These are phyloP conservation scores for Juncus effusus DNA, from an alignment of 176 grass and related monocot genomes.

Conservation along the genomic window DNA sequence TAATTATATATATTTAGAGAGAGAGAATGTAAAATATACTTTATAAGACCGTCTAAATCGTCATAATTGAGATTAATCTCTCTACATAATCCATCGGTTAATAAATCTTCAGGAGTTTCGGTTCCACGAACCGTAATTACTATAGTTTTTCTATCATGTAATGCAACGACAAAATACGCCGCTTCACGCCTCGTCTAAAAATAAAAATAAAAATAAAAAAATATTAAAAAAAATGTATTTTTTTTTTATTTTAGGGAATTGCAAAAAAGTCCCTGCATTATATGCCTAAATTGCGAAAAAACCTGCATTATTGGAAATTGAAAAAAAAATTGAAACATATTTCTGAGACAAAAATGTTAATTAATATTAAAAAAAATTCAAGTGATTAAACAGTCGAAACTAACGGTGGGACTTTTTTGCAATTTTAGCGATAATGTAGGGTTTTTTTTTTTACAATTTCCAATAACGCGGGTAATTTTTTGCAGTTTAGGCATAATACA, in stretches of 20 bases:
- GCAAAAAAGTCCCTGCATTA: no score
- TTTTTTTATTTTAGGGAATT: no score
- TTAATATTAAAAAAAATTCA: neutral
- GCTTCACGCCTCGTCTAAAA: constrained; percentile 77
- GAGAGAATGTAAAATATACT: constrained; percentile 34
- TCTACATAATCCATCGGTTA: constrained; percentile 92
- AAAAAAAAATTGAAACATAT: no score
- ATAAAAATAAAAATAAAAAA: constrained; percentile 8
- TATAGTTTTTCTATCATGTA: constrained; percentile 74
- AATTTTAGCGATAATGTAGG: no score
- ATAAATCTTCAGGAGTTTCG: constrained; percentile 89
- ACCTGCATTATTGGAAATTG: no score
- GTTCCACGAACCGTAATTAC: constrained; percentile 84
- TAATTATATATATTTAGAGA: neutral
- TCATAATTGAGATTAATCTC: constrained; percentile 73
- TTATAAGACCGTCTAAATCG: constrained; percentile 84
- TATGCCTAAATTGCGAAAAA: constrained; percentile 1
- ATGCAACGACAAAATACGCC: constrained; percentile 87
- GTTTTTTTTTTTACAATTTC: no score
- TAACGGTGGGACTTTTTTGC: neutral
- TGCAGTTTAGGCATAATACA: no score
- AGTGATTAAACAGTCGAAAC: neutral
- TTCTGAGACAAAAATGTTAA: neutral
- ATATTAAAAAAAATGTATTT: neutral
- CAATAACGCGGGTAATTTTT: no score